Conservation (phyloP, 2,329 filamentous ascomycete genomes). For the Cercospora sp. region DNA sequence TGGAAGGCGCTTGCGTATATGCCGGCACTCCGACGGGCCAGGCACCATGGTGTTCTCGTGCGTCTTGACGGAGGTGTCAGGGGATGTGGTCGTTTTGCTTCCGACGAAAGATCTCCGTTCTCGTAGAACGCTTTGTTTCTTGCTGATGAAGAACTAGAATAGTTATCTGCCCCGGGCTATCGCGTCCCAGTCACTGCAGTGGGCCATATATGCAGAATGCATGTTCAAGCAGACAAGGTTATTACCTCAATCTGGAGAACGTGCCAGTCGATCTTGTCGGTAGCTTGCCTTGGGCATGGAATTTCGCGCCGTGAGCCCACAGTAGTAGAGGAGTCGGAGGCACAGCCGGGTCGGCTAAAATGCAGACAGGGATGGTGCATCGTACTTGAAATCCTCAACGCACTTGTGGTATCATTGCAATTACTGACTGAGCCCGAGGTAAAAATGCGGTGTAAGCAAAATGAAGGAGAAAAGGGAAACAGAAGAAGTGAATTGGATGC, state of each 20-base stretch:
- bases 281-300: background rate
- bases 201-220: background rate
- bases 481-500: background rate
- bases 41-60: background rate
- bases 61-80: background rate
- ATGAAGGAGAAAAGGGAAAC: background rate
- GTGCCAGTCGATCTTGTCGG: background rate
- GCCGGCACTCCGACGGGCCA: background rate
- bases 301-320: background rate
- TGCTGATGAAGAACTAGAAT: background rate
- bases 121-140: background rate
- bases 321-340: background rate
- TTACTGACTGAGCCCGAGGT: background rate
- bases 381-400: background rate
- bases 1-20: background rate
- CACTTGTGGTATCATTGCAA: background rate
- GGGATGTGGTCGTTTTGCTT: background rate
- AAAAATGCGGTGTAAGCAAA: background rate
- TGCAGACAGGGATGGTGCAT: background rate
- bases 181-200: background rate
- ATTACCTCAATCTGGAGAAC: background rate
- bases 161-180: background rate
- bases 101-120: background rate
- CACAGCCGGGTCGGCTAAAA: background rate
- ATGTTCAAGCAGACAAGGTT: background rate